phyloP scores from a whole-genome alignment of 2,329 filamentous ascomycete genomes.

The Ceratocystis lukuohia region DNA sequence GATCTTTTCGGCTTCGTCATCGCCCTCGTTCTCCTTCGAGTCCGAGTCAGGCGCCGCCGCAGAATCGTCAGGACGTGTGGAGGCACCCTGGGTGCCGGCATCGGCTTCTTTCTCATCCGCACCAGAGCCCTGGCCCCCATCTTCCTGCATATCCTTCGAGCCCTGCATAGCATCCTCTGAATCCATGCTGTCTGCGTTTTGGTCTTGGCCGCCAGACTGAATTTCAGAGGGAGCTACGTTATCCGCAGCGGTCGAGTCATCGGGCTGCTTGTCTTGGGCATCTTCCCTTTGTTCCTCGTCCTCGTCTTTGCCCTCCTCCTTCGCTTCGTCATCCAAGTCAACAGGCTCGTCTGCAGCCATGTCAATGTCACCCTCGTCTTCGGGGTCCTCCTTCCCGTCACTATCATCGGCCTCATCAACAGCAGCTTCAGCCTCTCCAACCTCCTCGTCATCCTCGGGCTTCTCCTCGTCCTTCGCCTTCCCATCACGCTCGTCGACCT shows the following conservation, averaged over 20 bases:
- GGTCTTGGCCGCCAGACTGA: slow-evolving; percentile 43
- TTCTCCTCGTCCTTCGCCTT: slow-evolving; percentile 49
- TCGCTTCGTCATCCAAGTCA: slow-evolving; percentile 28
- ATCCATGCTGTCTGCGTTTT: slow-evolving; percentile 46
- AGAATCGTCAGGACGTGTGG: slow-evolving; percentile 36
- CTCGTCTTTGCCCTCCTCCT: slow-evolving; percentile 20
- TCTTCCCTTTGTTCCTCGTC: slow-evolving; percentile 42
- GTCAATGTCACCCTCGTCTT: slow-evolving; percentile 19
- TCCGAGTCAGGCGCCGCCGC: slow-evolving; percentile 32
- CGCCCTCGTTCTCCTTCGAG: slow-evolving; percentile 33
- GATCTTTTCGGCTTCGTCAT: slow-evolving; percentile 33
- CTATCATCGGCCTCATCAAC: slow-evolving; percentile 24
- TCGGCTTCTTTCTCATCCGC: slow-evolving; percentile 50
- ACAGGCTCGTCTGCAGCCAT: slow-evolving; percentile 20
- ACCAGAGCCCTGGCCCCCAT: slow-evolving; percentile 52
- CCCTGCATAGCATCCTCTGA: slow-evolving; percentile 46
- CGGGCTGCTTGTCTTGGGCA: slow-evolving; percentile 26
- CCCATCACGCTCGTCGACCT: slow-evolving; percentile 26
- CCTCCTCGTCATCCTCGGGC: slow-evolving; percentile 39
- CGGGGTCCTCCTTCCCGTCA: slow-evolving; percentile 25
- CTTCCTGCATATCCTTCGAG: slow-evolving; percentile 50
- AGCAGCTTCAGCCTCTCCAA: slow-evolving; percentile 37
- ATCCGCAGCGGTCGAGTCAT: slow-evolving; percentile 28
- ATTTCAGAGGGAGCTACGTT: slow-evolving; percentile 34
- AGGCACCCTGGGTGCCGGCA: slow-evolving; percentile 48